Evolutionary conservation across 225 moss, liverwort and hornwort species (phyloP).

Genomic region (Antitrichia curtipendula): DNA sequence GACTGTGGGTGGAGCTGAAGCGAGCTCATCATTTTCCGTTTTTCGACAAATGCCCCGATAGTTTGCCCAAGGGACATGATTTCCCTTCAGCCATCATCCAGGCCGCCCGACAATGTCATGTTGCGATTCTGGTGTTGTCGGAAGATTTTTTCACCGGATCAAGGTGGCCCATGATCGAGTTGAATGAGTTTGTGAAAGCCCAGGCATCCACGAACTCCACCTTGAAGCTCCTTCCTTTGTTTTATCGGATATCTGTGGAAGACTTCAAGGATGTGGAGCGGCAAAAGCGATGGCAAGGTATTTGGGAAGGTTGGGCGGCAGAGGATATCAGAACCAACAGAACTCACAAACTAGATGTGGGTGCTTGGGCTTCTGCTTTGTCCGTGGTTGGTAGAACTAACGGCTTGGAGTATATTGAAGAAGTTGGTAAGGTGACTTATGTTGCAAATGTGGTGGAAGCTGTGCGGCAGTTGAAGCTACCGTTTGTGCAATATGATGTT

Average conservation of each 20-base stretch:
- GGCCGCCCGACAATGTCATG: neutral
- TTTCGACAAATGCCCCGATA: neutral
- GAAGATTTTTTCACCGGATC: neutral
- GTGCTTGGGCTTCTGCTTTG: neutral
- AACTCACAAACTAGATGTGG: neutral
- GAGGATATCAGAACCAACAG: neutral
- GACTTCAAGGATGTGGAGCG: neutral
- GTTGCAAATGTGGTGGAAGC: neutral
- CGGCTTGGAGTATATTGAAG: neutral
- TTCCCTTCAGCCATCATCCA: neutral
- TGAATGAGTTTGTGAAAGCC: neutral
- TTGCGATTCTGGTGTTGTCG: neutral
- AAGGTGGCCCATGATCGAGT: neutral
- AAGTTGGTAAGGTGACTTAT: neutral
- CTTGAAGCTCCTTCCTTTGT: neutral
- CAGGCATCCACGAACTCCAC: neutral
- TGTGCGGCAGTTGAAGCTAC: neutral
- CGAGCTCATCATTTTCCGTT: neutral
- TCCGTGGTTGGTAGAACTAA: neutral
- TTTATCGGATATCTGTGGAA: neutral
- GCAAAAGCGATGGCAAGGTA: neutral
- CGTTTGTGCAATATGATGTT: neutral
- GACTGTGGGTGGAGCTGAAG: neutral
- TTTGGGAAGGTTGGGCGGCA: neutral
- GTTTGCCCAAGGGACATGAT: neutral